These are phyloP conservation scores for Oryza nivara DNA, from an alignment of 176 grass and related monocot genomes.

Conservation along the genomic window DNA sequence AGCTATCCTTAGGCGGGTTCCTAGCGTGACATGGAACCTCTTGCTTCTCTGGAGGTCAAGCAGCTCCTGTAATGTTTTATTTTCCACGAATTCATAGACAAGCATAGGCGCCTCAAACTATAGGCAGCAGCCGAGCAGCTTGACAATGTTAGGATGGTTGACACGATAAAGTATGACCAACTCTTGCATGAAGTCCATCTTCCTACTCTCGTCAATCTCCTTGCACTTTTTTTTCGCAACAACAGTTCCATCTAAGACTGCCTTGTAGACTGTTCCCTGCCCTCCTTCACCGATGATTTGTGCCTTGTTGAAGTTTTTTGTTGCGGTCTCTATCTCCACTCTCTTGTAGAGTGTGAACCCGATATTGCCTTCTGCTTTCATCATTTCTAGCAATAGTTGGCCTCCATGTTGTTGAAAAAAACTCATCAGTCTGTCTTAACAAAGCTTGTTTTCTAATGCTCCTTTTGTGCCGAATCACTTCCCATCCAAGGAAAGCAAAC, in stretches of 20 bases:
- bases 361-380: background rate
- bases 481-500: background rate
- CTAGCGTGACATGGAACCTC: too few species aligned
- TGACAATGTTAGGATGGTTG: too few species aligned
- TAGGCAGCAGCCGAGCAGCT: too few species aligned
- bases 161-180: too few species aligned
- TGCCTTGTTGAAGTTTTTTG: slow-evolving; percentile 31
- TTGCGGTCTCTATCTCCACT: slow-evolving; percentile 32
- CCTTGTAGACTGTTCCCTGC: slow-evolving; percentile 45
- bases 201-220: background rate
- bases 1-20: background rate
- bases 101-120: too few species aligned
- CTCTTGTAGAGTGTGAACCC: slow-evolving; percentile 28
- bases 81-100: too few species aligned
- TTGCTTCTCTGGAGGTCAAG: too few species aligned
- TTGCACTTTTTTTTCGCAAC: slow-evolving; percentile 20
- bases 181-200: background rate
- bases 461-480: slow-evolving; percentile 1
- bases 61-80: too few species aligned
- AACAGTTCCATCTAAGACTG: background rate
- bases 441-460: background rate
- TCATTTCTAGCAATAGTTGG: slow-evolving; percentile 3
- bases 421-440: background rate
- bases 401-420: slow-evolving; percentile 5
- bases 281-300: slow-evolving; percentile 35